Base-by-base conservation (phyloP, 352 stramenopile species). In the Elongisporangium senticosum region DNA sequence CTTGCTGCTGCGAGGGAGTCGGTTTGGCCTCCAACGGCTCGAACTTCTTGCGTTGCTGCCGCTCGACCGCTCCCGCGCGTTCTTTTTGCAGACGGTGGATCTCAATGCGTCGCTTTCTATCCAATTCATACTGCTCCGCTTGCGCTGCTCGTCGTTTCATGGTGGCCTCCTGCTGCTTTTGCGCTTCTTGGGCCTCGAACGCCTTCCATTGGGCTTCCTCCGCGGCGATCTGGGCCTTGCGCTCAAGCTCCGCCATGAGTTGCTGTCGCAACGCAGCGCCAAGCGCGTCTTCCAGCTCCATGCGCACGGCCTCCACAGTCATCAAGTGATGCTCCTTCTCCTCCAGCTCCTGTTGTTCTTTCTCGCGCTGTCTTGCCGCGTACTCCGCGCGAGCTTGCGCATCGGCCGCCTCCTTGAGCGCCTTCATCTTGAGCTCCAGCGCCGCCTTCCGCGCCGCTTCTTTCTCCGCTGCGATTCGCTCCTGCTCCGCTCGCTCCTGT, bases 71-170 rank as follows among this genome's bases (percentile, higher is more conserved):
- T 11, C 56, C 63, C 26, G 67, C 74, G 0, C 77, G 70, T 26
- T 90, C 70, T 49, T 80, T 79, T 43, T 88, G 78, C 13, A 90
- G 52, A 3, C 71, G 69, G 55, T 89, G 81, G 49, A 90, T 83
- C 61, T 90, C 74, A 60, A 89, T 77, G 11, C 79, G 69, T 2
- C 77, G 77, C 23, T 72, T 66, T 19, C 83, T 83, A 57, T 90
- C 81, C 37, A 83, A 65, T 17, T 87, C 76, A 53, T 89, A 88
- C 55, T 89, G 79, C 43, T 84, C 63, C 0, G 76, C 79, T 59
- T 82, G 80, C 5, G 71, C 69, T 3, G 79, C 75, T 15, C 81
- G 75, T 2, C 81, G 57, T 28, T 68, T 53, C 26, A 72, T 53
- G 0, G 78, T 84, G 14, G 79, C 81, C 22, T 83, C 70, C 0